These are phyloP conservation scores for Naganishia friedmannii DNA, from an alignment of 768 basidiomycete species.

Conservation along the genomic window DNA sequence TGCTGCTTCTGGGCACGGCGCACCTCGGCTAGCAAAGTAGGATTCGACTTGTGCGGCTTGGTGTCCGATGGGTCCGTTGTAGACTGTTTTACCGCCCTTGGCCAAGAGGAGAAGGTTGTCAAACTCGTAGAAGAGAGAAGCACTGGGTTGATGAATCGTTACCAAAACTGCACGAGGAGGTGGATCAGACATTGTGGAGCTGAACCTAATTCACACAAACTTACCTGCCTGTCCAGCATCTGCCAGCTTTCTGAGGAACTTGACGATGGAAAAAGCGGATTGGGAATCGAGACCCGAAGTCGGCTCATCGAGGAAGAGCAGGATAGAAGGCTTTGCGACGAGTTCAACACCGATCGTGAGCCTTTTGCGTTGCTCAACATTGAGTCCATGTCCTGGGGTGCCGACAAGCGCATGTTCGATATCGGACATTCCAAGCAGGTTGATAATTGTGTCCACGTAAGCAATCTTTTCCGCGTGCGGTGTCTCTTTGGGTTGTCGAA, in stretches of 20 bases:
- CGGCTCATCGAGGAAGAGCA: slow-evolving; percentile 55
- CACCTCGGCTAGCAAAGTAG: slow-evolving; percentile 22
- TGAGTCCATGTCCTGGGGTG: slow-evolving; percentile 33
- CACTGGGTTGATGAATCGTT: slow-evolving; percentile 61
- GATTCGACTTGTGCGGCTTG: slow-evolving; percentile 24
- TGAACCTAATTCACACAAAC: background rate
- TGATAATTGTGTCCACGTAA: slow-evolving; percentile 54
- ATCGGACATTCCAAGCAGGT: slow-evolving; percentile 62
- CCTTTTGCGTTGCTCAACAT: slow-evolving; percentile 46
- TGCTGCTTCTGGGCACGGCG: slow-evolving; percentile 59
- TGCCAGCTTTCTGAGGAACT: slow-evolving; percentile 69
- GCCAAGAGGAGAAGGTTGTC: slow-evolving; percentile 70
- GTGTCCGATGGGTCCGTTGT: slow-evolving; percentile 44
- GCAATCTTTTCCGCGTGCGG: slow-evolving; percentile 52
- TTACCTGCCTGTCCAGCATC: slow-evolving; percentile 66
- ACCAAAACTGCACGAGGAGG: slow-evolving; percentile 61
- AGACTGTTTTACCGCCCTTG: slow-evolving; percentile 69
- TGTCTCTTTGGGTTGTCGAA: slow-evolving; percentile 52
- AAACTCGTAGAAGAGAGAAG: slow-evolving; percentile 74
- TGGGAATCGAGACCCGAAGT: slow-evolving; percentile 64
- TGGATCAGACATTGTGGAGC: background rate
- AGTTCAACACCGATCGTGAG: slow-evolving; percentile 49
- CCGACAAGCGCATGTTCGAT: slow-evolving; percentile 63
- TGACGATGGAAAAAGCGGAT: slow-evolving; percentile 70
- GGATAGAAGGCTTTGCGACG: slow-evolving; percentile 44